A percentile compares a stretch with the other conserved stretches of the same genome.
These are phyloP conservation scores for Aphanomyces stellatus DNA, from an alignment of 352 stramenopile species.

Conservation along the genomic window DNA sequence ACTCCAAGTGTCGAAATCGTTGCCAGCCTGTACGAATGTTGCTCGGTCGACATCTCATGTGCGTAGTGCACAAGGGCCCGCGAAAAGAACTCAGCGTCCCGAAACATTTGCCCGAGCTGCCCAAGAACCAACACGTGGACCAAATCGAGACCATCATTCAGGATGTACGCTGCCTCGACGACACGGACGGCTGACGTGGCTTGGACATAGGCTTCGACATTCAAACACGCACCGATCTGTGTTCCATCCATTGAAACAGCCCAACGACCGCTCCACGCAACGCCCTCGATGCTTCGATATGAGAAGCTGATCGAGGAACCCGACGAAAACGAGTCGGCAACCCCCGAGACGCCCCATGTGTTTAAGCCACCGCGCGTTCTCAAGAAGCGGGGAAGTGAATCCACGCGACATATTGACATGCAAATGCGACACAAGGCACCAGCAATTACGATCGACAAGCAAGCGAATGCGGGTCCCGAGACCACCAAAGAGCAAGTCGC, in stretches of 20 bases:
- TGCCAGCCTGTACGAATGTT: slow-evolving; percentile 8
- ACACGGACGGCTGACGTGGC: no score
- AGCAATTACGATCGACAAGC: not conserved
- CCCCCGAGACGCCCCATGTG: no score
- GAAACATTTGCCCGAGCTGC: not conserved
- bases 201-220: no score
- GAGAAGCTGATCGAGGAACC: not conserved
- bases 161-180: no score
- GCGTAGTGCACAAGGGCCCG: not conserved
- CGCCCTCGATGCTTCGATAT: not conserved
- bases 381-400: slow-evolving; percentile 19
- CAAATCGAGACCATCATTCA: not conserved
- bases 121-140: slow-evolving; percentile 4
- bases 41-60: slow-evolving; percentile 27
- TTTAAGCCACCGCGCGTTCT: slow-evolving; percentile 39
- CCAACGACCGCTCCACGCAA: not conserved
- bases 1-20: not conserved
- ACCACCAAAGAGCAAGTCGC: slow-evolving; percentile 10
- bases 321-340: no score
- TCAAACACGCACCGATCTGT: no score
- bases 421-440: slow-evolving; percentile 15
- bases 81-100: not conserved
- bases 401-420: slow-evolving; percentile 18
- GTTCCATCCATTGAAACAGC: no score
- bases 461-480: not conserved